Percentiles rank a stretch among this genome's conserved stretches.
Conservation (phyloP, 257 asterid genomes). For the Ehretia macrophylla region DNA sequence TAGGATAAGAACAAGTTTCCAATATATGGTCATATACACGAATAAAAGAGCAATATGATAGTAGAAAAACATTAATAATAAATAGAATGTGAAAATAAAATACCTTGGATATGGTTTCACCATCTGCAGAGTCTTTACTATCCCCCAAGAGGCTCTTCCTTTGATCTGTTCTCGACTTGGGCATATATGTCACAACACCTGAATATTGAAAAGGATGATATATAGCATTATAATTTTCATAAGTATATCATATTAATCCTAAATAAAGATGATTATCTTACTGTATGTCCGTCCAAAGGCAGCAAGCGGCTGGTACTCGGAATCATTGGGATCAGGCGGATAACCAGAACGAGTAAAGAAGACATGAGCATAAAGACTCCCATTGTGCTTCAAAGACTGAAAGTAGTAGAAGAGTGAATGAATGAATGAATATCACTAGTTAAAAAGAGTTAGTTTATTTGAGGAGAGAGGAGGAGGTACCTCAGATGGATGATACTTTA, state of each 20-base stretch:
- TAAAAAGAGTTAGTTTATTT: background rate
- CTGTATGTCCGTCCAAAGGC: slow-evolving; percentile 75
- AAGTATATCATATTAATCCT: background rate
- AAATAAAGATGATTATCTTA: slow-evolving; percentile 32
- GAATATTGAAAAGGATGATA: slow-evolving; percentile 11
- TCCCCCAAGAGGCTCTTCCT: slow-evolving; percentile 80
- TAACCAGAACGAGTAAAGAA: slow-evolving; percentile 94
- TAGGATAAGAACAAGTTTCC: no score
- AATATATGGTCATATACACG: no score
- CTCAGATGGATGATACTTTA: slow-evolving; percentile 81
- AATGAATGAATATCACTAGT: background rate
- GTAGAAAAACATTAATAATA: background rate
- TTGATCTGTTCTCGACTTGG: slow-evolving; percentile 71
- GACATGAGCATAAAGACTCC: slow-evolving; percentile 88
- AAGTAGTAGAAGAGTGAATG: slow-evolving; percentile 15
- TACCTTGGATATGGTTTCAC: slow-evolving; percentile 20
- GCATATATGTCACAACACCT: slow-evolving; percentile 81
- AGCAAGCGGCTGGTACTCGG: slow-evolving; percentile 86
- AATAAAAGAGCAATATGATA: no score
- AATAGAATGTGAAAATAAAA: background rate
- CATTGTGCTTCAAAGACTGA: slow-evolving; percentile 81
- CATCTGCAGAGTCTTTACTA: slow-evolving; percentile 35
- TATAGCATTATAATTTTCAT: background rate
- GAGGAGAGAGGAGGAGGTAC: slow-evolving; percentile 23
- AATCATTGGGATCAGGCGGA: slow-evolving; percentile 82